Evolutionary conservation across 805 yeast species (phyloP).

Genomic region (Wickerhamiella qilinensis): DNA sequence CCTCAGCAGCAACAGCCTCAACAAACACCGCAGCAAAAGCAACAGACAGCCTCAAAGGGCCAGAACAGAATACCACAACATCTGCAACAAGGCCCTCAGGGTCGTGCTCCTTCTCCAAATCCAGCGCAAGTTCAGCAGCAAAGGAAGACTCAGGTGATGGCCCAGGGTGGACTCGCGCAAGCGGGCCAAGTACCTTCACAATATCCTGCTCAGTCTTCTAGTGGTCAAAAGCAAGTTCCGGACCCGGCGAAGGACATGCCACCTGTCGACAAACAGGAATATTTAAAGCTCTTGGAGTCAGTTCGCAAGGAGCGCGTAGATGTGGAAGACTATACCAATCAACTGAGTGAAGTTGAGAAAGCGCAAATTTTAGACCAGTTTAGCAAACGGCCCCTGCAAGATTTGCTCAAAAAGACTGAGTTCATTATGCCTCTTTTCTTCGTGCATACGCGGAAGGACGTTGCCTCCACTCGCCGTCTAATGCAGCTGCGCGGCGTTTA

Average conservation of each 20-base stretch:
- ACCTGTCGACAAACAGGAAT: too few relatives aligned
- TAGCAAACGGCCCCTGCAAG: slow-evolving; percentile 32
- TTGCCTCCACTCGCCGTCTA: slow-evolving; percentile 58
- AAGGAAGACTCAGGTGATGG: slow-evolving; percentile 1
- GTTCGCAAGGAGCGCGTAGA: slow-evolving; percentile 51
- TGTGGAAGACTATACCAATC: slow-evolving; percentile 43
- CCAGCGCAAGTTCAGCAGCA: not conserved
- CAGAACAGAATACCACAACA: too few relatives aligned
- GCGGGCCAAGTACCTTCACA: too few relatives aligned
- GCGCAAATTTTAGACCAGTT: slow-evolving; percentile 36
- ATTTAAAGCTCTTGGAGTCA: slow-evolving; percentile 51
- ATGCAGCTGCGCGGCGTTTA: slow-evolving; percentile 68
- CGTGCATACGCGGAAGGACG: slow-evolving; percentile 49
- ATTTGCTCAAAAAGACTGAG: slow-evolving; percentile 41
- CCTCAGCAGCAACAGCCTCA: too few relatives aligned
- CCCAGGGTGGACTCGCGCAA: too few relatives aligned
- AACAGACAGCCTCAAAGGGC: too few relatives aligned
- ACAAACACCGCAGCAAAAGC: too few relatives aligned
- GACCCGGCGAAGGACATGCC: slow-evolving; percentile 7
- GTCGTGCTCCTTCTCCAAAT: slow-evolving; percentile 5
- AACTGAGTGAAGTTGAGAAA: slow-evolving; percentile 49
- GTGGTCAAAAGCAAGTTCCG: slow-evolving; percentile 5
- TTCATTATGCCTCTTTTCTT: slow-evolving; percentile 65
- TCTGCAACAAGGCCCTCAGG: slow-evolving; percentile 8
- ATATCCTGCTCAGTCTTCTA: slow-evolving; percentile 5